These are phyloP conservation scores for Ustilago vetiveriae DNA, from an alignment of 1,284 basidiomycete species.

Conservation along the genomic window DNA sequence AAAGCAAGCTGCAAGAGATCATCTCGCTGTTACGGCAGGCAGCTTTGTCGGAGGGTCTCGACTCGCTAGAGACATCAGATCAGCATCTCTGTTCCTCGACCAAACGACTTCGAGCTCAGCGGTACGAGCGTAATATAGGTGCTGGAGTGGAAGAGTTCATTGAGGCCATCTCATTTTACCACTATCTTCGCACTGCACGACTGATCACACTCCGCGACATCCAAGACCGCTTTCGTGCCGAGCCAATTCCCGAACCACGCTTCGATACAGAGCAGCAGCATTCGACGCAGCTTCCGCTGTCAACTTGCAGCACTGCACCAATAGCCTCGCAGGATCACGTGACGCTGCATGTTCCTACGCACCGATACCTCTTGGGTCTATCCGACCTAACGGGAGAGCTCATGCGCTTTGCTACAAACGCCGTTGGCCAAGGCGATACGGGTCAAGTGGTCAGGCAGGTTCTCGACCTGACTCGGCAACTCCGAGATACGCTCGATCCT, in stretches of 20 bases:
- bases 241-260: conserved; percentile 12
- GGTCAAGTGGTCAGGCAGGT: conserved; percentile 40
- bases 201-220: conserved; percentile 79
- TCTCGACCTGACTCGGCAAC: conserved; percentile 45
- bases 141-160: conserved; percentile 72
- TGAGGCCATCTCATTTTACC: conserved; percentile 87
- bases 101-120: conserved; percentile 19
- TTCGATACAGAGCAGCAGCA: conserved; percentile 13
- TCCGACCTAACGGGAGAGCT: conserved; percentile 95
- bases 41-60: conserved; percentile 64
- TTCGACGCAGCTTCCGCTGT: no score
- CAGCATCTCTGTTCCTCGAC: neutral
- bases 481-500: conserved; percentile 75
- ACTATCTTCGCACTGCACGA: conserved; percentile 80
- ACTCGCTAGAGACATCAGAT: neutral
- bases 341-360: conserved; percentile 69
- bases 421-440: conserved; percentile 47
- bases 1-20: conserved; percentile 78
- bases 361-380: conserved; percentile 89
- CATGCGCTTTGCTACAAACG: conserved; percentile 85
- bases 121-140: conserved; percentile 58
- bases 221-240: conserved; percentile 68
- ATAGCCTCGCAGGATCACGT: neutral
- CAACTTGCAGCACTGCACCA: no score
- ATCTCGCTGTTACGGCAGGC: conserved; percentile 75